These are phyloP conservation scores for Mucuna pruriens DNA, from an alignment of 306 rosid genomes.

Conservation along the genomic window DNA sequence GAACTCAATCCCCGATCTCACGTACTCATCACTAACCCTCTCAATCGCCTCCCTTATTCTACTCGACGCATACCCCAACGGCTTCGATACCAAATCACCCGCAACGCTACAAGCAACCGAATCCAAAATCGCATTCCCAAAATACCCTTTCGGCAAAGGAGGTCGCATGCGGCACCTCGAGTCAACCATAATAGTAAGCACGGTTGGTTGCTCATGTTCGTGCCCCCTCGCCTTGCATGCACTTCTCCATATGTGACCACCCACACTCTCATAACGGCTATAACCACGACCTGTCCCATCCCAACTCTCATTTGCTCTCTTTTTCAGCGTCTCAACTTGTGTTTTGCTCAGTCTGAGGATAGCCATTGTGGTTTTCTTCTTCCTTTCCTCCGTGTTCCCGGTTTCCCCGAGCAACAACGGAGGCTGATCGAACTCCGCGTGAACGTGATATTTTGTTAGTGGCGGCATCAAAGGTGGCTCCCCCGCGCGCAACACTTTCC, in stretches of 20 bases:
- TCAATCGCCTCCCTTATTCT: constrained; percentile 60
- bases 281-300: constrained; percentile 28
- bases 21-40: constrained; percentile 53
- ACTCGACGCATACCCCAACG: constrained; percentile 58
- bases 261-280: constrained; percentile 50
- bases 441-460: not conserved
- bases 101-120: constrained; percentile 47
- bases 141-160: constrained; percentile 54
- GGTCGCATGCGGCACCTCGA: constrained; percentile 52
- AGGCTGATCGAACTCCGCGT: constrained; percentile 30
- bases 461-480: constrained; percentile 21
- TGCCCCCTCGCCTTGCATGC: constrained; percentile 60
- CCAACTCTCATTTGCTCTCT: constrained; percentile 42
- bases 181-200: constrained; percentile 44
- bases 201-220: constrained; percentile 47
- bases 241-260: constrained; percentile 65
- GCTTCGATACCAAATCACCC: constrained; percentile 56
- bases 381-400: constrained; percentile 43
- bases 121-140: constrained; percentile 60
- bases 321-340: constrained; percentile 51
- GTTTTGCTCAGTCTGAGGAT: constrained; percentile 46
- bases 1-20: constrained; percentile 48
- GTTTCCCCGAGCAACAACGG: constrained; percentile 34
- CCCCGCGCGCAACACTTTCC: constrained; percentile 34
- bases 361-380: constrained; percentile 40